Conservation (phyloP, 2,329 filamentous ascomycete species). For the Dactylellina drechsleri region DNA sequence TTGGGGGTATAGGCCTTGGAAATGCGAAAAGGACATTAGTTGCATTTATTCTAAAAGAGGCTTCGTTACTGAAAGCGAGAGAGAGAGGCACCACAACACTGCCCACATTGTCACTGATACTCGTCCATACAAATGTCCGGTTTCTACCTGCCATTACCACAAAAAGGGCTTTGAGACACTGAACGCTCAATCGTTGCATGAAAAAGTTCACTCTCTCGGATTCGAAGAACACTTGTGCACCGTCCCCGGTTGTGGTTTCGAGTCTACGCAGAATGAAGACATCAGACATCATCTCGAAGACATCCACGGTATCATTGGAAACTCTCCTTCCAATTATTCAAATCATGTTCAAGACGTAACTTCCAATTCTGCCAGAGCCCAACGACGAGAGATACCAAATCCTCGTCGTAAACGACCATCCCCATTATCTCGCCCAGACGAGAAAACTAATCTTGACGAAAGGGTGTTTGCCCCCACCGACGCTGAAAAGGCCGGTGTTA, state of each 20-base stretch:
- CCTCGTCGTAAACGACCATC: slow-evolving; percentile 32
- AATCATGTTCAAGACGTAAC: not conserved
- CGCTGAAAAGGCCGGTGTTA: slow-evolving; percentile 20
- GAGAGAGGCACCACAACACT: slow-evolving; percentile 39
- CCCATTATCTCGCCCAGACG: slow-evolving; percentile 17
- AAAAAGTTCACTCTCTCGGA: slow-evolving; percentile 40
- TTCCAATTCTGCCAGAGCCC: not conserved
- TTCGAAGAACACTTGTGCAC: slow-evolving; percentile 51
- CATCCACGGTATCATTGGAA: slow-evolving; percentile 46
- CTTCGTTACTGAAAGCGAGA: slow-evolving; percentile 45
- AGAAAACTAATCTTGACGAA: slow-evolving; percentile 28
- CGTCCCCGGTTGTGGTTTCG: slow-evolving; percentile 28
- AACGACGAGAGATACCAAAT: slow-evolving; percentile 16
- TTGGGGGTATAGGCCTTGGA: slow-evolving; percentile 45
- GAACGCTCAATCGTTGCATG: slow-evolving; percentile 41
- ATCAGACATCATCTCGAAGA: slow-evolving; percentile 50
- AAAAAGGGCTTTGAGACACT: slow-evolving; percentile 53
- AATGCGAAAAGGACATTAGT: slow-evolving; percentile 37
- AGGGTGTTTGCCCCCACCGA: slow-evolving; percentile 13
- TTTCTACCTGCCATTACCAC: slow-evolving; percentile 46
- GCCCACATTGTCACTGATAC: slow-evolving; percentile 15
- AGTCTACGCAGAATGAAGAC: slow-evolving; percentile 39
- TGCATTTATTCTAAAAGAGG: slow-evolving; percentile 43
- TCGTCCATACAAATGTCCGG: slow-evolving; percentile 48
- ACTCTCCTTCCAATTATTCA: slow-evolving; percentile 11